Evolutionary conservation across 75 land plant species (phyloP).

Genomic region (Pseudotsuga menziesii): DNA sequence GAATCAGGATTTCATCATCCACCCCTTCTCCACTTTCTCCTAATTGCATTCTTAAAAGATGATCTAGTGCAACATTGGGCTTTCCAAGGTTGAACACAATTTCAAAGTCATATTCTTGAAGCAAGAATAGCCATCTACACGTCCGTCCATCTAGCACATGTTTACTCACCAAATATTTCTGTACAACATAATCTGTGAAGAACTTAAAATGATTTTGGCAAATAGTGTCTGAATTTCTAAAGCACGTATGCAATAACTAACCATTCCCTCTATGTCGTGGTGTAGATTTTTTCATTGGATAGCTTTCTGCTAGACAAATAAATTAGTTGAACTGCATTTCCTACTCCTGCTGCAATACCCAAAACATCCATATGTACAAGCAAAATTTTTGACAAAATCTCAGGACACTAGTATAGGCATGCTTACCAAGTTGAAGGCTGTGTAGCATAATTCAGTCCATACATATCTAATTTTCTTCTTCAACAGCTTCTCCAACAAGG

Average conservation of each 20-base stretch:
- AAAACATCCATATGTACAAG: no score
- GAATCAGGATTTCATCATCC: not conserved
- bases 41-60: not conserved
- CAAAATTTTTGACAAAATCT: no score
- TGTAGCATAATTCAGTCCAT: no score
- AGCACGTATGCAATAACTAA: not conserved
- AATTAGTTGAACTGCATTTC: no score
- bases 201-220: not conserved
- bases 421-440: no score
- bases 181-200: not conserved
- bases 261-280: not conserved
- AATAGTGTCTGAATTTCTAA: not conserved
- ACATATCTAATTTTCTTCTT: no score
- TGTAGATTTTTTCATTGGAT: no score
- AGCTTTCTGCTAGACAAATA: no score
- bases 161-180: not conserved
- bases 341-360: no score
- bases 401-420: no score
- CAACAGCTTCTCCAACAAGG: no score
- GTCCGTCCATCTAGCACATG: not conserved
- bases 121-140: not conserved
- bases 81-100: not conserved
- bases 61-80: not conserved
- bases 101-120: not conserved
- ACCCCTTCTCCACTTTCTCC: not conserved